Conservation (phyloP, 331 rosid species). For the Pyrus hybrid region DNA sequence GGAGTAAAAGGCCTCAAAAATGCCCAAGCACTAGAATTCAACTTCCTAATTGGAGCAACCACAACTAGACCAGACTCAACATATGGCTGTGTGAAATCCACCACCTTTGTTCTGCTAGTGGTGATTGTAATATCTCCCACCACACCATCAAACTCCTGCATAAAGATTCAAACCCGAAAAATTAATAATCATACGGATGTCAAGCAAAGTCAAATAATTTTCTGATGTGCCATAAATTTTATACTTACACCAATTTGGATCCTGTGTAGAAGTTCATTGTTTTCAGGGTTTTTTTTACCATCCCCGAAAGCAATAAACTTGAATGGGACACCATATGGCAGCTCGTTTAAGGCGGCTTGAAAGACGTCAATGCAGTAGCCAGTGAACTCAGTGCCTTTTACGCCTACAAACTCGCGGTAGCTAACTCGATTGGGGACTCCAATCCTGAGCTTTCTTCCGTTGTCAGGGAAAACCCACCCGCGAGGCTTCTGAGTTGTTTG, state of each 20-base stretch:
- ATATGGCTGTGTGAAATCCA: slow-evolving; percentile 71
- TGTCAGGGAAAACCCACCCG: slow-evolving; percentile 42
- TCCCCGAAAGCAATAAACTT: slow-evolving; percentile 24
- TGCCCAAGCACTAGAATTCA: slow-evolving; percentile 61
- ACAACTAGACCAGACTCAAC: slow-evolving; percentile 60
- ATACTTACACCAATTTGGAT: slow-evolving; percentile 43
- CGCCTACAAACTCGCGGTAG: slow-evolving; percentile 15
- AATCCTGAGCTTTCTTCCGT: slow-evolving; percentile 32
- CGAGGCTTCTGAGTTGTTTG: slow-evolving; percentile 43
- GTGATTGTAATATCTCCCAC: slow-evolving; percentile 63
- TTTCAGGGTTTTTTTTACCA: slow-evolving; percentile 10
- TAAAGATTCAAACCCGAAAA: background rate
- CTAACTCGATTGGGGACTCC: slow-evolving; percentile 30
- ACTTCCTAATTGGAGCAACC: slow-evolving; percentile 51
- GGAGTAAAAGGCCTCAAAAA: slow-evolving; percentile 61
- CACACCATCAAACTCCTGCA: slow-evolving; percentile 49
- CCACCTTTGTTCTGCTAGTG: slow-evolving; percentile 54
- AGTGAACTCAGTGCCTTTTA: slow-evolving; percentile 23
- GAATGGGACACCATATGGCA: slow-evolving; percentile 18
- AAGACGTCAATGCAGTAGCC: slow-evolving; percentile 52
- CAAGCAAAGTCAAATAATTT: no score
- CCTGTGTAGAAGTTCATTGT: slow-evolving; percentile 9
- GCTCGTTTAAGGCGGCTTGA: slow-evolving; percentile 15
- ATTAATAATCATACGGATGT: no score
- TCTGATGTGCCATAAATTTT: no score